phyloP scores from a whole-genome alignment of 1,139 yeast species.

The Saccharomyces hybrid region DNA sequence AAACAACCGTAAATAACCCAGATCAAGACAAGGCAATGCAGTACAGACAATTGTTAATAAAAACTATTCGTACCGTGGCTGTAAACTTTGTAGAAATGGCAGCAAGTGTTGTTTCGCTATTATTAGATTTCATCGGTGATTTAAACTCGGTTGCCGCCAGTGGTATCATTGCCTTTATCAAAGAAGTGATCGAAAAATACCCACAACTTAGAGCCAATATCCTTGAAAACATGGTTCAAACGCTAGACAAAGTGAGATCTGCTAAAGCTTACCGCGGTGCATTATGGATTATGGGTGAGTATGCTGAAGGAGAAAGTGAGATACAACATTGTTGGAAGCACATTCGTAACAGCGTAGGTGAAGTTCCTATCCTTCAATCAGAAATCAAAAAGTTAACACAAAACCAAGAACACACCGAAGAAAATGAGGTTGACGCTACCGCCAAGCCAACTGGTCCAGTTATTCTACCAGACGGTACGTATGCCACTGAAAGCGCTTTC shows the following conservation, averaged over 20 bases:
- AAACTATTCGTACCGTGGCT: conserved; percentile 86
- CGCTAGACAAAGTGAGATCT: conserved; percentile 65
- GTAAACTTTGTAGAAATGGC: conserved; percentile 87
- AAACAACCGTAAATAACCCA: conserved; percentile 58
- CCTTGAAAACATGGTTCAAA: conserved; percentile 52
- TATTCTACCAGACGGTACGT: conserved; percentile 95
- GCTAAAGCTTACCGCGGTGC: conserved; percentile 93
- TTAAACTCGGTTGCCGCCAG: conserved; percentile 80
- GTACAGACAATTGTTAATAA: conserved; percentile 82
- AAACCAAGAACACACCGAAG: conserved; percentile 33
- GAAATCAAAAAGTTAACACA: conserved; percentile 45
- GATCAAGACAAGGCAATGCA: conserved; percentile 63
- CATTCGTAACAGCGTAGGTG: conserved; percentile 79
- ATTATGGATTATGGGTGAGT: conserved; percentile 94
- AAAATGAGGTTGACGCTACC: conserved; percentile 30
- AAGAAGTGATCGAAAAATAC: conserved; percentile 89
- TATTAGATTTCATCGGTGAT: conserved; percentile 80
- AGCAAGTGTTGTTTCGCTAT: conserved; percentile 77
- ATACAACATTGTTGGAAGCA: conserved; percentile 84
- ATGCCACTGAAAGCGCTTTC: conserved; percentile 91
- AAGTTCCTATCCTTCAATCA: conserved; percentile 77
- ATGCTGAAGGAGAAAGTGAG: conserved; percentile 62
- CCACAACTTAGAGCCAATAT: conserved; percentile 71
- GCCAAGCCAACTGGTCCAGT: conserved; percentile 56
- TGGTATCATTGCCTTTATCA: conserved; percentile 81